Evolutionary conservation across 108 stramenopile species (phyloP).

Genomic region (Cyclotella baltica): DNA sequence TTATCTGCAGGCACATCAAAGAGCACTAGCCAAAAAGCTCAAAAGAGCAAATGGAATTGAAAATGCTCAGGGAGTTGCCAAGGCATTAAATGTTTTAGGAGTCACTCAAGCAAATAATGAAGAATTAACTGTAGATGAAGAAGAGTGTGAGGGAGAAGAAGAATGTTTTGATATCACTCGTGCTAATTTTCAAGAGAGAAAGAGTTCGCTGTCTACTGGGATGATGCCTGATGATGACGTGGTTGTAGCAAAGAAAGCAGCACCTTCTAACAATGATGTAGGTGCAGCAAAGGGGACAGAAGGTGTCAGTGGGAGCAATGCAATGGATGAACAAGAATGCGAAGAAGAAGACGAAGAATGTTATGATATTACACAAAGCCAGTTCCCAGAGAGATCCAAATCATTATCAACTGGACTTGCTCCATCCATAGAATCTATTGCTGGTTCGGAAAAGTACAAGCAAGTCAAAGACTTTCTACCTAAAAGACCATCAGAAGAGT

Average conservation of each 20-base stretch:
- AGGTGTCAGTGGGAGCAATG: not conserved
- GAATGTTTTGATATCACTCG: conserved; percentile 15
- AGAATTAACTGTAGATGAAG: not conserved
- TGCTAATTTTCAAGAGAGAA: not conserved
- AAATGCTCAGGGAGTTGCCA: not conserved
- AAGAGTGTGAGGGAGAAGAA: conserved; percentile 14
- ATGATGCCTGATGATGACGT: not conserved
- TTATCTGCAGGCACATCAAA: conserved; percentile 18
- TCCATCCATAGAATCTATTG: not conserved
- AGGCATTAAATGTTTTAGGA: not conserved
- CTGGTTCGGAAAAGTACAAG: not conserved
- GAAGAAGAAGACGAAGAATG: conserved; percentile 1
- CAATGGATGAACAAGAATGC: not conserved
- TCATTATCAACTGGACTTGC: conserved; percentile 5
- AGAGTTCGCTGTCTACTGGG: not conserved
- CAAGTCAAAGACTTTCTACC: not conserved
- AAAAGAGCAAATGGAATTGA: not conserved
- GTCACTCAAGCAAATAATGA: not conserved
- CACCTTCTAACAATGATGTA: not conserved
- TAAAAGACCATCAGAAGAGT: not conserved
- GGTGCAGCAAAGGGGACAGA: not conserved
- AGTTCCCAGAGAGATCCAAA: conserved; percentile 4
- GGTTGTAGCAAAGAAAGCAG: not conserved
- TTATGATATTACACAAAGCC: conserved; percentile 11
- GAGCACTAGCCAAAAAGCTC: conserved; percentile 2